Base-by-base conservation (phyloP, 495 filamentous ascomycete genomes). In the Pyronema domesticum region DNA sequence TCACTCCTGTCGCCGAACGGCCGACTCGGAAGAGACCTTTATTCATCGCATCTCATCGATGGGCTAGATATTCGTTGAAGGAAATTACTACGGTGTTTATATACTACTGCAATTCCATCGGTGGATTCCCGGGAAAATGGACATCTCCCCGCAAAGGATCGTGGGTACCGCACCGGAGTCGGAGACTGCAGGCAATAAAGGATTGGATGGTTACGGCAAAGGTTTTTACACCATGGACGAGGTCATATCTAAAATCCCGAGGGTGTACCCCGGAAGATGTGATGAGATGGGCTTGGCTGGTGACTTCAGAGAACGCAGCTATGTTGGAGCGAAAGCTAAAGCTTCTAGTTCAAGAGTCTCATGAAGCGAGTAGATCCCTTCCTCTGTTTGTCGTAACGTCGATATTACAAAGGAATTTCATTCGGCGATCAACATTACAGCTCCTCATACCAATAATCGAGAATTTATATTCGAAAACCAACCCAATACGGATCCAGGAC, bases 221-320 rank as follows among this genome's bases (percentile, higher is more conserved):
- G 9, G 66, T 75, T 13, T 75, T 78, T 37, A 58, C 64, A 49
- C 8, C 54, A 0, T 54, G 64, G 9, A 61, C 55, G 9, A 8
- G 64, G 33, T 54, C 45, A 0, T 74, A 69, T 30, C 64, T 82
- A 2, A 53, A 39, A 4, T 35, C 37, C 6, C 67, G 68, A 36
- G 70, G 71, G 3, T 77, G 72, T 56, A 60, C 56, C 30, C 52
- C 68, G 3, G 58, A 66, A n/a, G 75, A 82, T 67, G 69, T 82
- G 23, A 66, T 73, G 53, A 57, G 66, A 6, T 83, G 80, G 80
- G 69, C 72, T 6, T 79, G 76, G 76, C 68, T 82, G 13, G 56
- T 83, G 53, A 71, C 66, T 37, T 68, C 72, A 30, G 55, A 57
- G 30, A 68, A 71, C 48, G 51, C 67, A 0, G 63, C 69, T 13